A percentile compares a stretch with the other conserved stretches of the same genome.
These are phyloP conservation scores for Alloascoidea hylecoeti DNA, from an alignment of 805 yeast genomes.

Conservation along the genomic window DNA sequence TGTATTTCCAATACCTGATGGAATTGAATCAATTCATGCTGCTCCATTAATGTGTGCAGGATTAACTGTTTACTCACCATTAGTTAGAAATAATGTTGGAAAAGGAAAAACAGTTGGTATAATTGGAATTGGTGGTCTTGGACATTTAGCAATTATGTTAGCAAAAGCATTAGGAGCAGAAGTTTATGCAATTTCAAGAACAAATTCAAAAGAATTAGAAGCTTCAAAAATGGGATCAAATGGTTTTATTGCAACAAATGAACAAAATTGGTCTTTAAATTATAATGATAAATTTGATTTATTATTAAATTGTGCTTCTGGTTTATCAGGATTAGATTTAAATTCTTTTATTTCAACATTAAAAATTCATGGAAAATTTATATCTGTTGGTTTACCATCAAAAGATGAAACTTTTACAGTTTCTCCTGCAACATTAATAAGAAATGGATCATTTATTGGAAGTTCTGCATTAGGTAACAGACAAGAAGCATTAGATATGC, in stretches of 20 bases:
- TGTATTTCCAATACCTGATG: conserved; percentile 50
- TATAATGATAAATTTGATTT: conserved; percentile 26
- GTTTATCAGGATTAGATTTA: conserved; percentile 24
- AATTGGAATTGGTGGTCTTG: conserved; percentile 43
- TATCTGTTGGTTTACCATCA: conserved; percentile 27
- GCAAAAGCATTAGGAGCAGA: conserved; percentile 49
- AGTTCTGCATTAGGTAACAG: conserved; percentile 46
- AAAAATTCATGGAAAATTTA: conserved; percentile 22
- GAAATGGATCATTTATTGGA: conserved; percentile 34
- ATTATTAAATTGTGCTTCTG: conserved; percentile 32
- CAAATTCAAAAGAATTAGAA: conserved; percentile 30
- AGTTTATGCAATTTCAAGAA: conserved; percentile 42
- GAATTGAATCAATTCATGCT: conserved; percentile 33
- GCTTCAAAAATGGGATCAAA: conserved; percentile 38
- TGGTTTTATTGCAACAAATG: conserved; percentile 33
- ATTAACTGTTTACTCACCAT: conserved; percentile 56
- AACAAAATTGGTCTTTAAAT: conserved; percentile 23
- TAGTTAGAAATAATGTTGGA: conserved; percentile 30
- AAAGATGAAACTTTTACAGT: conserved; percentile 15
- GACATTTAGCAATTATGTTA: conserved; percentile 39
- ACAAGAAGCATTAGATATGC: conserved; percentile 42
- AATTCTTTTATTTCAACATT: conserved; percentile 16
- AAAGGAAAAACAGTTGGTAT: conserved; percentile 35
- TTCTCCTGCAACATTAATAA: conserved; percentile 36
- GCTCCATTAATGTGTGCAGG: conserved; percentile 77